phyloP scores from a whole-genome alignment of 2,329 filamentous ascomycete species.

The Ophiostoma perfectum region DNA sequence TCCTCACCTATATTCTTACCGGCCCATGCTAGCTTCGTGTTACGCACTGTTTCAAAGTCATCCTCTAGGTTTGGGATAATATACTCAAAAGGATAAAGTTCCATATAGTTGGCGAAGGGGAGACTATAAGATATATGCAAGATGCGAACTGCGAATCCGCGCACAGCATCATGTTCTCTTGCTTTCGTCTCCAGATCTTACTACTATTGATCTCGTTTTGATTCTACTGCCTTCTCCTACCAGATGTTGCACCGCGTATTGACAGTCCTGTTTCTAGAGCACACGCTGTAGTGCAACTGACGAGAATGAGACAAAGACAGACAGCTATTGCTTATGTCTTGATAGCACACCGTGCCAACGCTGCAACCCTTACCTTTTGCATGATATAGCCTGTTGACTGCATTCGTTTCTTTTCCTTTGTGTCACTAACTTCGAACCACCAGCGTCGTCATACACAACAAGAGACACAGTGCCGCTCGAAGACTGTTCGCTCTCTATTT shows the following conservation, averaged over 20 bases:
- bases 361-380: background rate
- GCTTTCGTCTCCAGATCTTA: too few relatives aligned
- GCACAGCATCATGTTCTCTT: too few relatives aligned
- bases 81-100: background rate
- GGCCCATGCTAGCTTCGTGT: background rate
- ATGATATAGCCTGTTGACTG: background rate
- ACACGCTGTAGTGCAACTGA: background rate
- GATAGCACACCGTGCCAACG: background rate
- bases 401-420: too few relatives aligned
- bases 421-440: too few relatives aligned
- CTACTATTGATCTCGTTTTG: background rate
- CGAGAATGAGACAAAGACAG: background rate
- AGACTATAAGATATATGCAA: too few relatives aligned
- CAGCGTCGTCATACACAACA: background rate
- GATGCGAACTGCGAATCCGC: too few relatives aligned
- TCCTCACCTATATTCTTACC: background rate
- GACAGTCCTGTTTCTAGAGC: background rate
- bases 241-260: background rate
- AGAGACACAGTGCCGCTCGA: background rate
- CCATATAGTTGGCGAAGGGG: too few relatives aligned
- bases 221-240: too few relatives aligned
- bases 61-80: too few relatives aligned
- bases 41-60: background rate
- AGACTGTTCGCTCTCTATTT: background rate
- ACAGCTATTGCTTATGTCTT: background rate